Evolutionary conservation across 1,139 yeast species (phyloP).

Genomic region (Lodderomyces theae): DNA sequence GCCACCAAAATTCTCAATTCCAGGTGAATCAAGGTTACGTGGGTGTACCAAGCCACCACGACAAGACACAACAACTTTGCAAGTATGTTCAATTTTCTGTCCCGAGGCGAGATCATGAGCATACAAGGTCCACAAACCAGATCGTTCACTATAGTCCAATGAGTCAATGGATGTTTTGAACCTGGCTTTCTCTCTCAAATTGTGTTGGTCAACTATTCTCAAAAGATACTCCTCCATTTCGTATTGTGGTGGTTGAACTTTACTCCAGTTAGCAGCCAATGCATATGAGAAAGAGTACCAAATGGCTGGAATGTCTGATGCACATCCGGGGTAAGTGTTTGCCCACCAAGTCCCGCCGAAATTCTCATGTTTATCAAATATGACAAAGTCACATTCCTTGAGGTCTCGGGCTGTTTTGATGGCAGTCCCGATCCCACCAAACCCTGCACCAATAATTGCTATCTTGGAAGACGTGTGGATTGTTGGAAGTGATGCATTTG

Average conservation of each 20-base stretch:
- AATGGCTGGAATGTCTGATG: constrained; percentile 49
- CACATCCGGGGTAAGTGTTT: constrained; percentile 55
- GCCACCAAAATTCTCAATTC: constrained; percentile 45
- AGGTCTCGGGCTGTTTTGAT: constrained; percentile 29
- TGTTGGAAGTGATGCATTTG: constrained; percentile 21
- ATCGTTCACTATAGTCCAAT: constrained; percentile 29
- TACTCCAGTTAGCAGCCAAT: constrained; percentile 44
- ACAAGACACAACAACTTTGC: constrained; percentile 33
- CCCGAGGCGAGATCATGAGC: constrained; percentile 36
- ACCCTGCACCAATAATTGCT: constrained; percentile 49
- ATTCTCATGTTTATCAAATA: constrained; percentile 44
- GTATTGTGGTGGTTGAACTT: constrained; percentile 46
- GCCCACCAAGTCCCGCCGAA: constrained; percentile 58
- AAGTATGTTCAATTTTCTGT: constrained; percentile 23
- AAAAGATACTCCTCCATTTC: constrained; percentile 49
- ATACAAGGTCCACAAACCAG: constrained; percentile 35
- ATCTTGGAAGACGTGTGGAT: constrained; percentile 27
- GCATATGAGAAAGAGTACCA: constrained; percentile 46
- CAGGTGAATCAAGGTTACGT: constrained; percentile 27
- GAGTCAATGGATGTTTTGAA: constrained; percentile 30
- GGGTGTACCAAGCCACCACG: constrained; percentile 43
- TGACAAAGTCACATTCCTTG: constrained; percentile 32
- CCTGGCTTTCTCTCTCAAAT: constrained; percentile 29
- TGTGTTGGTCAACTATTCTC: constrained; percentile 35
- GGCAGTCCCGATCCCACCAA: constrained; percentile 42